Conservation (phyloP, 1,139 yeast species). For the Suhomyces ambrosiae region DNA sequence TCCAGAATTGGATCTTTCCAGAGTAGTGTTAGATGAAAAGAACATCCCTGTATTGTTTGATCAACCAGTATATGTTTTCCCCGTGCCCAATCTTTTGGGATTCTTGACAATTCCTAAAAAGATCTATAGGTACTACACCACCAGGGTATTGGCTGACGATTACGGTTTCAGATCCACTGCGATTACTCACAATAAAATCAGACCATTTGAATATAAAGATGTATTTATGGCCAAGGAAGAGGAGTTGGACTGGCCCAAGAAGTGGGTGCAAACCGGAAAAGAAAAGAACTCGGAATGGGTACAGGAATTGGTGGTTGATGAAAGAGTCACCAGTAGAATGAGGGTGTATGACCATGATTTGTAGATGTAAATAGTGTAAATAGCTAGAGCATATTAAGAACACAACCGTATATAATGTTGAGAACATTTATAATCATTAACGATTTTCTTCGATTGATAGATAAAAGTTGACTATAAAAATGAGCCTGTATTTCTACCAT, state of each 20-base stretch:
- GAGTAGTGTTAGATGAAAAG: slow-evolving; percentile 30
- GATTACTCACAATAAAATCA: slow-evolving; percentile 55
- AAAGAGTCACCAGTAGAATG: slow-evolving; percentile 59
- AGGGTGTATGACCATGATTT: slow-evolving; percentile 48
- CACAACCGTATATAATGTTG: no score
- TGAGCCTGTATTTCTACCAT: no score
- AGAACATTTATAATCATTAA: no score
- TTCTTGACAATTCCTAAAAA: slow-evolving; percentile 75
- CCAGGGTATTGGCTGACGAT: slow-evolving; percentile 70
- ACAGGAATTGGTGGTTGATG: slow-evolving; percentile 70
- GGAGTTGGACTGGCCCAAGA: slow-evolving; percentile 87
- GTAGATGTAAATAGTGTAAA: slow-evolving; percentile 10
- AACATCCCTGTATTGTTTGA: slow-evolving; percentile 63
- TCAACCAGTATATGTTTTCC: slow-evolving; percentile 74
- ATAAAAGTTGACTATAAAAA: no score
- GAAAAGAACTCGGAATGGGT: slow-evolving; percentile 87
- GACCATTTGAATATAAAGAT: slow-evolving; percentile 62
- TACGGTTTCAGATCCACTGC: slow-evolving; percentile 64
- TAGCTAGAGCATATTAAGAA: no score
- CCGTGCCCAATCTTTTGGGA: slow-evolving; percentile 77
- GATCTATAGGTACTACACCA: slow-evolving; percentile 75
- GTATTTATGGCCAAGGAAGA: slow-evolving; percentile 61
- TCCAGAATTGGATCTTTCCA: slow-evolving; percentile 52
- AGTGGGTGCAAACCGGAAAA: slow-evolving; percentile 76
- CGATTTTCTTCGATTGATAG: no score